Conservation (phyloP, 352 stramenopile genomes). For the Pythium oligandrum region DNA sequence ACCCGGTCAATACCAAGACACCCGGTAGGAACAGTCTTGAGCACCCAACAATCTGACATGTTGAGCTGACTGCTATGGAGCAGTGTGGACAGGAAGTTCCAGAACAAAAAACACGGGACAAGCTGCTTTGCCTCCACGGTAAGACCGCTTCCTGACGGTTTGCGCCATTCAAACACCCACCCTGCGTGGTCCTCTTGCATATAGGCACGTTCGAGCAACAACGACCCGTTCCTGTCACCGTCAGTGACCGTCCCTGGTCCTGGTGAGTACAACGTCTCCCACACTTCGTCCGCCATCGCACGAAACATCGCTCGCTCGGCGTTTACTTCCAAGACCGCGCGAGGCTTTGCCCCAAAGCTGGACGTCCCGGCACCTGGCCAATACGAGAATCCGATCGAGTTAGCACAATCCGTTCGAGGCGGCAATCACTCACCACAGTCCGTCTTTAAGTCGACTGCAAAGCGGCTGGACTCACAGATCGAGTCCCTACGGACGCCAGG, state of each 20-base stretch:
- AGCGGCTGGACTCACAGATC: slow-evolving; percentile 32
- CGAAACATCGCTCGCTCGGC: slow-evolving; percentile 55
- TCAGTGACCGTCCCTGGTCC: slow-evolving; percentile 30
- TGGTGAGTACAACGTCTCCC: slow-evolving; percentile 45
- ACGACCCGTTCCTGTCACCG: slow-evolving; percentile 20
- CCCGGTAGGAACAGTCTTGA: slow-evolving; percentile 20
- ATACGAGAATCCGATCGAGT: slow-evolving; percentile 59
- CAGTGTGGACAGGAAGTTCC: slow-evolving; percentile 35
- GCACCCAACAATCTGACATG: too few relatives aligned
- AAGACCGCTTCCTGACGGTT: slow-evolving; percentile 1
- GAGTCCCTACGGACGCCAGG: slow-evolving; percentile 33
- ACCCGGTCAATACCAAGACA: slow-evolving; percentile 61
- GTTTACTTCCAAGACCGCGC: slow-evolving; percentile 58
- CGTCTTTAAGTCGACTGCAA: slow-evolving; percentile 63
- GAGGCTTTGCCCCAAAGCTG: slow-evolving; percentile 38
- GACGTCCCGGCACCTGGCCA: slow-evolving; percentile 61
- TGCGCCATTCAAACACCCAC: slow-evolving; percentile 1
- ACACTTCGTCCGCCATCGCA: slow-evolving; percentile 29
- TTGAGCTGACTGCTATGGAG: not conserved
- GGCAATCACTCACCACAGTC: slow-evolving; percentile 31
- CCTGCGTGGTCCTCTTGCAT: not conserved
- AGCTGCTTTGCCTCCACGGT: slow-evolving; percentile 64
- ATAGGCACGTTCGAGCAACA: slow-evolving; percentile 29
- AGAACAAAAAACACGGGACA: slow-evolving; percentile 66
- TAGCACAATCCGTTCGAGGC: slow-evolving; percentile 20